These are phyloP conservation scores for Phylloporus arenicola DNA, from an alignment of 768 basidiomycete genomes.

Conservation along the genomic window DNA sequence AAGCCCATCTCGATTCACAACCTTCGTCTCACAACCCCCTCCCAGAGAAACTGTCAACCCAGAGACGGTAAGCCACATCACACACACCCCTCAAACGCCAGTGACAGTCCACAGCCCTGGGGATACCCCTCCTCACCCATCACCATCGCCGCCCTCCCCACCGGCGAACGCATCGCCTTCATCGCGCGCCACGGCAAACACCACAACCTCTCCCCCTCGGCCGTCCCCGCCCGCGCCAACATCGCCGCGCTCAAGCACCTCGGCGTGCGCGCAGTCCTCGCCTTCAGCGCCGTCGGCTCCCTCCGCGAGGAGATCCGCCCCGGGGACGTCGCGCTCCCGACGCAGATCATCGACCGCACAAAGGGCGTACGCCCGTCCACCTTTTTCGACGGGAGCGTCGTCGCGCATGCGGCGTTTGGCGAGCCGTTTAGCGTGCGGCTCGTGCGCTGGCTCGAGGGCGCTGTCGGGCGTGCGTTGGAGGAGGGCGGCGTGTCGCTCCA, in stretches of 20 bases:
- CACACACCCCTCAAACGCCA: neutral
- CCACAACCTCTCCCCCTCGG: conserved; percentile 74
- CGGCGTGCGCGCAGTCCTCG: conserved; percentile 83
- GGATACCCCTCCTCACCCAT: conserved; percentile 88
- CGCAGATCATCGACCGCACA: conserved; percentile 94
- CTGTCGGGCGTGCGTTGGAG: conserved; percentile 56
- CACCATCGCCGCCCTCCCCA: conserved; percentile 83
- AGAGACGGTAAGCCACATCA: conserved; percentile 57
- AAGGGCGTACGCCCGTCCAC: conserved; percentile 86
- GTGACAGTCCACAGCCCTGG: conserved; percentile 64
- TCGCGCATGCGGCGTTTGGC: conserved; percentile 92
- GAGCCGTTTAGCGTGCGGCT: conserved; percentile 78
- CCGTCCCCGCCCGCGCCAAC: conserved; percentile 85
- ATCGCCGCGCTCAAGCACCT: conserved; percentile 92
- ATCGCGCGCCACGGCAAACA: conserved; percentile 83
- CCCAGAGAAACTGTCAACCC: conserved; percentile 69
- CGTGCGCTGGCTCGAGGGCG: conserved; percentile 57
- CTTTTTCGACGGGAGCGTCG: conserved; percentile 81
- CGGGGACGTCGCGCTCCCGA: conserved; percentile 82
- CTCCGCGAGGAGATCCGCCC: conserved; percentile 90
- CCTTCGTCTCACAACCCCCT: neutral
- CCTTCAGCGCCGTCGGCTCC: conserved; percentile 94
- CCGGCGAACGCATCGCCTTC: conserved; percentile 80
- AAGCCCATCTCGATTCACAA: conserved; percentile 28
- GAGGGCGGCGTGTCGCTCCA: conserved; percentile 58